Evolutionary conservation across 31 red algal genomes (phyloP), one percentile per base, ranked within the genome.

Genomic region (Odonthalia washingtoniensis): DNA sequence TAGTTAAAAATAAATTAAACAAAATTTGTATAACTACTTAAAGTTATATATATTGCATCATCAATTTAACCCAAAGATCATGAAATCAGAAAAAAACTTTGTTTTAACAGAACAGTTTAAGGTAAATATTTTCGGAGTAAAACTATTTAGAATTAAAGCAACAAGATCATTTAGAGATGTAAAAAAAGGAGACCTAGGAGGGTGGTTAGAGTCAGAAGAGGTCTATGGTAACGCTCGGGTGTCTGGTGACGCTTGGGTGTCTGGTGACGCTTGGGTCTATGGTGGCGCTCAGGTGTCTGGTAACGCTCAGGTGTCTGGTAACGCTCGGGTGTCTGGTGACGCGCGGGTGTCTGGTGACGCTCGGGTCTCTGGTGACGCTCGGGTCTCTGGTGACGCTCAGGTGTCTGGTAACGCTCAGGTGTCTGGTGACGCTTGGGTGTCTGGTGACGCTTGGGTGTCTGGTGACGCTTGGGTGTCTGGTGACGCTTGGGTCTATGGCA

Each of bases 151-250:
- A 44, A 44, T 44, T 44, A 44, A 44, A 44, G 42, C 42, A 44
- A 44, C 42, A 44, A 44, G 42, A 44, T 44, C 42, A 44, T 44
- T 44, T 44, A 44, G 42, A 44, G 42, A 44, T 44, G 42, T 44
- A 44, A 67, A 67, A 67, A 67, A 67, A 67, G 64, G 64, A 67
- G 64, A 67, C 33, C 27, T 33, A 67, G 64, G 64, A 33, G 64
- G 64, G 64, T 67, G 27, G 27, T 30, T 67, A 33, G 64, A 67
- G 64, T 33, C 27, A 35, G 64, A 67, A 67, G 64, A 67, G 30
- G 33, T 67, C 64, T 35, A 67, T 33, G 64, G 33, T 33, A 67
- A 67, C 64, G 64, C 30, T 35, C 33, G 27, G 30, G 64, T 67
- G 33, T 67, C 64, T 30, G 64, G 64, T 33, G 33, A 67, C 33